A percentile compares a stretch with the other conserved stretches of the same genome.
Evolutionary conservation across 495 filamentous ascomycete species (phyloP).

Genomic region (Elaphomyces granulatus): DNA sequence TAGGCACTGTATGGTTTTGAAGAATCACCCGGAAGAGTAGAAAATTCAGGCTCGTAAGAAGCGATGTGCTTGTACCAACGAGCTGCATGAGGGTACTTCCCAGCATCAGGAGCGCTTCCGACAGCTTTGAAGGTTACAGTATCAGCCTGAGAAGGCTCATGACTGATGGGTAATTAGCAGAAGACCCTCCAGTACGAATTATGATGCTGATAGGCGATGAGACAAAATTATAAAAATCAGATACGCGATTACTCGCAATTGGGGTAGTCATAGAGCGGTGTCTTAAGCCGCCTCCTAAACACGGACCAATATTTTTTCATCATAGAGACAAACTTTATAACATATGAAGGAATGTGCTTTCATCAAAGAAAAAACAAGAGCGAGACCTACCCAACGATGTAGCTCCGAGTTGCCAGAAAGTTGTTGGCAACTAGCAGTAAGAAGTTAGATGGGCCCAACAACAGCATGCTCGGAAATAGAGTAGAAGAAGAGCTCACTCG

Average conservation of each 20-base stretch:
- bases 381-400: slow-evolving; percentile 71
- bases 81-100: slow-evolving; percentile 83
- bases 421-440: slow-evolving; percentile 67
- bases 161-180: slow-evolving; percentile 31
- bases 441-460: slow-evolving; percentile 23
- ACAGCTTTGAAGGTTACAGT: slow-evolving; percentile 86
- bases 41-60: slow-evolving; percentile 80
- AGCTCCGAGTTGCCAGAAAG: slow-evolving; percentile 81
- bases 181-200: not conserved
- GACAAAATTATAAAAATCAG: slow-evolving; percentile 42
- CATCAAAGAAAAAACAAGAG: slow-evolving; percentile 5
- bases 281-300: slow-evolving; percentile 99
- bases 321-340: slow-evolving; percentile 46
- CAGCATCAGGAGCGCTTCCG: slow-evolving; percentile 54
- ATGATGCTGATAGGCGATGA: slow-evolving; percentile 6
- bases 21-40: slow-evolving; percentile 79
- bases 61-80: slow-evolving; percentile 99
- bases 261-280: slow-evolving; percentile 78
- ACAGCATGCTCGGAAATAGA: slow-evolving; percentile 11
- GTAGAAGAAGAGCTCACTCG: slow-evolving; percentile 44
- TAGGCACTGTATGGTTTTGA: slow-evolving; percentile 78
- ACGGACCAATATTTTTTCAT: slow-evolving; percentile 96
- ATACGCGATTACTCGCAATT: slow-evolving; percentile 65
- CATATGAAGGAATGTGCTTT: slow-evolving; percentile 2
- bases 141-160: slow-evolving; percentile 84